Evolutionary conservation across 2,329 filamentous ascomycete species (phyloP), one percentile per base, ranked within the genome.

Genomic region (Canariomyces notabilis): DNA sequence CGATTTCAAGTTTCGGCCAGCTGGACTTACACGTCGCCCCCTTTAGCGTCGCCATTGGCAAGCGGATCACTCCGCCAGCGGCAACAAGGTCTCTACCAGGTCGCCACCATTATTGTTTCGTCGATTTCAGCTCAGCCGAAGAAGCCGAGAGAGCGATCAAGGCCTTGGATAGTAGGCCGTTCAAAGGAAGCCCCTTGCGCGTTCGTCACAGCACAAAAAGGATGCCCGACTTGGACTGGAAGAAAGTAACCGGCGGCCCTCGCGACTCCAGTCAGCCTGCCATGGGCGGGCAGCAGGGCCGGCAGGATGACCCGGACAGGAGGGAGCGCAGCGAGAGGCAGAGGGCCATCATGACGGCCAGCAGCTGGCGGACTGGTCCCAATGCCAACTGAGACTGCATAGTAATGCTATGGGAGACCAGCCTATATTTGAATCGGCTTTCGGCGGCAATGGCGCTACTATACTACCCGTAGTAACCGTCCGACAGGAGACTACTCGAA

Each of bases 81-180:
- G 78, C 64, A 57, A 82, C 72, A 48, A 68, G 66, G 20, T 61
- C 67, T n/a, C 67, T 69, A 33, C 66, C 70, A 0, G 78, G 77
- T 22, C 74, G 78, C 52, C 72, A 80, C 57, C 76, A 83, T 63
- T 84, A 80, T 62, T 78, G 79, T 55, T 85, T 84, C 49, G 77
- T 85, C n/a, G 80, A 85, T 56, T 74, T 85, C 46, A 67, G 66
- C 38, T 76, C 70, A 5, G 59, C 65, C 0, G 72, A 79, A 42
- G 75, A 83, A 51, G 78, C 77, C 0, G 62, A 71, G 26, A 63
- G 63, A 8, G 80, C 79, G 18, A 68, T 77, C 48, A 57, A 67
- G 6, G 64, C 64, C 2, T 49, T 79, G 11, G 57, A 70, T 42
- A 67, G 67, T 2, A 56, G 53, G 21, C 36, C 53, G 1, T 14